phyloP scores from a whole-genome alignment of 768 basidiomycete species.

The Pisolithus marmoratus region DNA sequence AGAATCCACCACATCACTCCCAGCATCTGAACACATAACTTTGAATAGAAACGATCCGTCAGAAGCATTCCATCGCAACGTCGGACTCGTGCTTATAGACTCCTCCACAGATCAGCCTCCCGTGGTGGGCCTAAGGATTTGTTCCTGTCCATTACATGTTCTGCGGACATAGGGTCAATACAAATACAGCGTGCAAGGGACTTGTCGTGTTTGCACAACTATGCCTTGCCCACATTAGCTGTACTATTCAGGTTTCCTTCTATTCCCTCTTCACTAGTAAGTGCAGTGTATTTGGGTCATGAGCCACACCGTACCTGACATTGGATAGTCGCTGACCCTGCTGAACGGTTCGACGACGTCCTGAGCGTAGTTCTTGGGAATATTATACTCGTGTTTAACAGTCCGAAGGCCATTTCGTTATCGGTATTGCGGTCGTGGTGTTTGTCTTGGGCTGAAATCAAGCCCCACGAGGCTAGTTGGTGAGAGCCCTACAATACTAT shows the following conservation, averaged over 20 bases:
- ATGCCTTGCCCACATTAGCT: slow-evolving; percentile 47
- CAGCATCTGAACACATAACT: slow-evolving; percentile 27
- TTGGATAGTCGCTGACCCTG: slow-evolving; percentile 38
- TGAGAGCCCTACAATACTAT: slow-evolving; percentile 30
- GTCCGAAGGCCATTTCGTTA: slow-evolving; percentile 41
- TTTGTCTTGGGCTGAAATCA: slow-evolving; percentile 39
- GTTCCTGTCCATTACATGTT: background rate
- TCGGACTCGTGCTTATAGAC: slow-evolving; percentile 37
- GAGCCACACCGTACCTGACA: slow-evolving; percentile 4
- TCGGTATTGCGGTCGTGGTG: slow-evolving; percentile 46
- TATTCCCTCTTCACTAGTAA: slow-evolving; percentile 45
- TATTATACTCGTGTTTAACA: slow-evolving; percentile 32
- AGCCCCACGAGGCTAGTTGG: slow-evolving; percentile 26
- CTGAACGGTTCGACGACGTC: slow-evolving; percentile 38
- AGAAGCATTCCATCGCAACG: slow-evolving; percentile 46
- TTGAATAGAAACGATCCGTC: slow-evolving; percentile 30
- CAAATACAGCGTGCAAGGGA: slow-evolving; percentile 37
- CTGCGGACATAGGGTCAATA: slow-evolving; percentile 22
- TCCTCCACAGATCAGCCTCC: slow-evolving; percentile 17
- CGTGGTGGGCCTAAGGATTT: slow-evolving; percentile 4
- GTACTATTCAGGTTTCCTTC: slow-evolving; percentile 46
- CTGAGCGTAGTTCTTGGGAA: slow-evolving; percentile 36
- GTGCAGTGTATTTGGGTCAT: slow-evolving; percentile 14
- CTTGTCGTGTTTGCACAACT: slow-evolving; percentile 43
- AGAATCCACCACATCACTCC: background rate